Conservation (phyloP, 1,284 basidiomycete species). For the Melampsora abietis-canadensis region DNA sequence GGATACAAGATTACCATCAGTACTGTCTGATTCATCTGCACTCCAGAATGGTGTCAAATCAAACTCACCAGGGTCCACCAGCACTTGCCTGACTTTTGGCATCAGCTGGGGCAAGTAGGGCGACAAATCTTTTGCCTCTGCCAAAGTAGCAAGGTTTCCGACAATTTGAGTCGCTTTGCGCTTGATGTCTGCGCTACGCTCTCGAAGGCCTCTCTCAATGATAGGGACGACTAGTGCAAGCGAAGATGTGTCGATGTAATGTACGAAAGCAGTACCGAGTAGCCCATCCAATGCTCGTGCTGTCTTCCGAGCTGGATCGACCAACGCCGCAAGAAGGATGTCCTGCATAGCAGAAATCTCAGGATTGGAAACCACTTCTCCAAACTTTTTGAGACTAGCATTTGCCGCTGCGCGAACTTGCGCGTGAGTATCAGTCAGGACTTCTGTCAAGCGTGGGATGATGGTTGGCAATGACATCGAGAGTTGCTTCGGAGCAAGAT, state of each 20-base stretch:
- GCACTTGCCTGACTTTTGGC: constrained; percentile 84
- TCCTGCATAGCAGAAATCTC: constrained; percentile 88
- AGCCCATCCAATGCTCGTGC: constrained; percentile 75
- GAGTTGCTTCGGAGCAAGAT: constrained; percentile 91
- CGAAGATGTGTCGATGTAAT: constrained; percentile 97
- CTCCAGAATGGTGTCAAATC: neutral
- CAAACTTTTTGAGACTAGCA: constrained; percentile 93
- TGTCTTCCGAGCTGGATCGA: constrained; percentile 86
- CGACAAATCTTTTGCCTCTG: constrained; percentile 94
- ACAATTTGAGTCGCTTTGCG: constrained; percentile 95
- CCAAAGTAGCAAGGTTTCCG: constrained; percentile 77
- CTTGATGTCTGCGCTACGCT: constrained; percentile 89
- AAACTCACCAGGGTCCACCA: constrained; percentile 59
- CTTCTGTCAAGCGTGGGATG: constrained; percentile 88
- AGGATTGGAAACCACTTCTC: constrained; percentile 63
- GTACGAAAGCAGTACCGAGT: constrained; percentile 92
- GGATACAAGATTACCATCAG: neutral
- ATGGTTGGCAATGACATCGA: constrained; percentile 93
- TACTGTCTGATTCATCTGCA: neutral
- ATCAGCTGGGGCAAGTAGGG: constrained; percentile 85
- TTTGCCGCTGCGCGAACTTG: constrained; percentile 93
- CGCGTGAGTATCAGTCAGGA: constrained; percentile 93
- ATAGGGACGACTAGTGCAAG: constrained; percentile 95
- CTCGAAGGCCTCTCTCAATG: constrained; percentile 84
- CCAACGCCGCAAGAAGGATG: constrained; percentile 89